Conservation (phyloP, 148 eudicot species). For the Talinum fruticosum region DNA sequence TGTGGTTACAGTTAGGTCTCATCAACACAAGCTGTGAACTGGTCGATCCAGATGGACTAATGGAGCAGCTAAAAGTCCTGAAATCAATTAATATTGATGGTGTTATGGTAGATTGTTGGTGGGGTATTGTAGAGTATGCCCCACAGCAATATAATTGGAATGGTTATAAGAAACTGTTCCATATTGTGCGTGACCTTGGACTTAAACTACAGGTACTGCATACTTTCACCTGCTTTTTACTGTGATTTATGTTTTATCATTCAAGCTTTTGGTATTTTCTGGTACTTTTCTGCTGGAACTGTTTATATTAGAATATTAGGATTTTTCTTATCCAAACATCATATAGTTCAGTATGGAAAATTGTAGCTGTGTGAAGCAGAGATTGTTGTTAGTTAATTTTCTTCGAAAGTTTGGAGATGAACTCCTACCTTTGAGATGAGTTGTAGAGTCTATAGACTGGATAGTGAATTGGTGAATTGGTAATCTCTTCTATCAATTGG, state of each 20-base stretch:
- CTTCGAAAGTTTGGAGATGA: neutral
- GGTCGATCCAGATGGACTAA: constrained; percentile 54
- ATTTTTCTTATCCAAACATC: neutral
- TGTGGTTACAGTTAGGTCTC: constrained; percentile 47
- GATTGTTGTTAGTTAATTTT: neutral
- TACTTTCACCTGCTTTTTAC: neutral
- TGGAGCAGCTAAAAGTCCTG: constrained; percentile 46
- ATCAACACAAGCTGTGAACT: constrained; percentile 67
- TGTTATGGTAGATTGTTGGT: constrained; percentile 96
- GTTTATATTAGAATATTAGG: neutral
- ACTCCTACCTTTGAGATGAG: neutral
- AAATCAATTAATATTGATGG: constrained; percentile 85
- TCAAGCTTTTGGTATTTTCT: neutral
- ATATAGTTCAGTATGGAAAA: neutral
- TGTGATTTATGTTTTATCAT: neutral
- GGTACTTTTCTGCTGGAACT: neutral
- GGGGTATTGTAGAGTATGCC: constrained; percentile 88
- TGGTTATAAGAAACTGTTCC: constrained; percentile 71
- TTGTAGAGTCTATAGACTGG: neutral
- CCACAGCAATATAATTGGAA: constrained; percentile 80
- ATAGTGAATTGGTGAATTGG: neutral
- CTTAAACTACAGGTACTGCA: constrained; percentile 67
- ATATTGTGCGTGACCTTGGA: constrained; percentile 59
- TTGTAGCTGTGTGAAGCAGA: neutral
- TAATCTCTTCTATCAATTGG: neutral